Base-by-base conservation (phyloP, 108 stramenopile genomes). In the Mayamaea pseudoterrestris region DNA sequence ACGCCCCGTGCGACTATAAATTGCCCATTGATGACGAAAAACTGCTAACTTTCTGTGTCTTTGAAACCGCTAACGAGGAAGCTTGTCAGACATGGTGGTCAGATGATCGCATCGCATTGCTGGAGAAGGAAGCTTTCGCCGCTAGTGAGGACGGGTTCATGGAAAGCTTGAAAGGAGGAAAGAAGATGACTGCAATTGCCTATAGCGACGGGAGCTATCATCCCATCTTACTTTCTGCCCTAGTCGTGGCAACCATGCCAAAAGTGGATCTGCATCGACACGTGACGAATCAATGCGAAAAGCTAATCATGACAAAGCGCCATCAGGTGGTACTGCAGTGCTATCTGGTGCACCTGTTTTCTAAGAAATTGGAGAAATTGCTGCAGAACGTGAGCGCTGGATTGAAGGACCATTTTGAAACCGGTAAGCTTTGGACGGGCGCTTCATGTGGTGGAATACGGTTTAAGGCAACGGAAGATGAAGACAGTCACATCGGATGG, bases 71-170 rank as follows among this genome's bases (percentile, higher is more conserved):
- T 0, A 81, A 90, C 31, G 39, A 66, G 9, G 55, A 63, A 16
- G 50, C 63, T 7, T 50, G 82, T 26, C 75, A 82, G 36, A 47
- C 66, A 12, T 90, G 88, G 88, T 90, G 88, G 88, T 80, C 78
- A 4, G 71, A 80, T 21, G 73, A 80, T 13, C 78, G 88, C 3
- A 50, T 90, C 13, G 49, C 63, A 35, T 41, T 90, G 41, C 66
- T 90, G 12, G 71, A 77, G 28, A 28, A 43, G 23, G 70, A 80
- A 40, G 70, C 78, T 4, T 67, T 55, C 7, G 55, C 27, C n/a
- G 68, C 50, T 23, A 66, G 51, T 39, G 69, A 60, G 23, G 73
- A 72, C 24, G 59, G 58, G 2, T 67, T 80, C 35, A 60, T 72
- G 50, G 49, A 54, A 30, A 58, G 50, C 24, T 34, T 90, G 27